Evolutionary conservation across 2,329 filamentous ascomycete genomes (phyloP), one percentile per base, ranked within the genome.

Genomic region (Leptographium procerum): DNA sequence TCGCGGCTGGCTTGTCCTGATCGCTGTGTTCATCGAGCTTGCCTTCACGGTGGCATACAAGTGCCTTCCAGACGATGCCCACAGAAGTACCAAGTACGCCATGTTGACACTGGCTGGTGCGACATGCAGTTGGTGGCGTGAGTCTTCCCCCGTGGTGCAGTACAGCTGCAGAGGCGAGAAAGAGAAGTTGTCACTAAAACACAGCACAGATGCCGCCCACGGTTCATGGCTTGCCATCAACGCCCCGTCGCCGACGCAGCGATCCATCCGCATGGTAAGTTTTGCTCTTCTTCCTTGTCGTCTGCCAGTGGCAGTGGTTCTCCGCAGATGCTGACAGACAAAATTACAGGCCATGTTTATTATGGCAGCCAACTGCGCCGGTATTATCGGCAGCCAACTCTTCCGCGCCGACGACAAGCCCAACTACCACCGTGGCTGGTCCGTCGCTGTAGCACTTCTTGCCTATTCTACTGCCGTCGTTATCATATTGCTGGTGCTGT

Each of bases 321-420:
- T n/a, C n/a, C n/a, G n/a, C n/a, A n/a, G n/a, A n/a, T n/a, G n/a
- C n/a, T n/a, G n/a, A n/a, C n/a, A n/a, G n/a, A n/a, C n/a, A n/a
- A n/a, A n/a, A n/a, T n/a, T n/a, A n/a, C n/a, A n/a, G n/a, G 47
- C 24, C 28, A 76, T 74, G 69, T 73, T 83, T 56, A 82, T 84
- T 60, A 84, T 84, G 81, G 77, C 78, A 24, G 82, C 80, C 53
- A 85, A 85, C 62, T 79, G 78, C 29, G 80, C 81, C 0, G 81
- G 80, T 26, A 84, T 85, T 56, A 81, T 82, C 57, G 82, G 81
- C 4, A 79, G 79, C 0, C 81, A 84, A 65, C 78, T 84, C 60
- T 84, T 84, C 73, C 77, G 77, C 26, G 62, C 68, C 0, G 77
- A 81, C 56, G 79, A 82, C 62, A 68, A 66, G 51, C 79, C 79